A percentile compares a stretch with the other conserved stretches of the same genome.
Evolutionary conservation across 2,329 filamentous ascomycete genomes (phyloP).

Genomic region (Arthrocladium fulminans): DNA sequence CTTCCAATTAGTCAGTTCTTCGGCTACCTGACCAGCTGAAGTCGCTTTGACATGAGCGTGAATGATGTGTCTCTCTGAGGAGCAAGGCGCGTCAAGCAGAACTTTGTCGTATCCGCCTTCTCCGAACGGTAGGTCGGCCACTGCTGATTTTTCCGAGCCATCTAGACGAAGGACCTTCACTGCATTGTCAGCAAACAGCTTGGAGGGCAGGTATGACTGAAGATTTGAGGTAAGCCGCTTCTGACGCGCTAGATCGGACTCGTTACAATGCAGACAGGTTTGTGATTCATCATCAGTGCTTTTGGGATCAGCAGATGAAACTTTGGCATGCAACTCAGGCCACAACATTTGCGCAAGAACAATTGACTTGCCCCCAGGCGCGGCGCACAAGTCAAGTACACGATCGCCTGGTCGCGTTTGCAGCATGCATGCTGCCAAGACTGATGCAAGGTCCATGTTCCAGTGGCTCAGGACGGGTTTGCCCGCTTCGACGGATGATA

Average conservation of each 20-base stretch:
- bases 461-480: conserved; percentile 8
- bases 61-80: conserved; percentile 13
- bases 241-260: conserved; percentile 8
- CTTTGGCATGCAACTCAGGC: conserved; percentile 2
- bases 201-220: conserved; percentile 8
- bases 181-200: conserved; percentile 3
- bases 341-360: conserved; percentile 7
- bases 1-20: conserved; percentile 14
- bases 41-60: conserved; percentile 8
- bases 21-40: conserved; percentile 5
- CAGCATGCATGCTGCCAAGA: conserved; percentile 11
- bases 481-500: not conserved
- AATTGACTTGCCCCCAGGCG: conserved; percentile 12
- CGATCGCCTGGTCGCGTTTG: conserved; percentile 8
- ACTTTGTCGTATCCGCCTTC: conserved; percentile 10
- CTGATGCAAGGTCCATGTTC: conserved; percentile 11
- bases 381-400: conserved; percentile 13
- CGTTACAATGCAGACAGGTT: conserved; percentile 6
- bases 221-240: conserved; percentile 10
- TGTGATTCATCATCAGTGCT: not conserved
- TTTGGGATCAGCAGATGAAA: not conserved
- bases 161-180: conserved; percentile 6
- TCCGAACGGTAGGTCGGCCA: conserved; percentile 4
- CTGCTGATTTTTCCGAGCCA: conserved; percentile 7
- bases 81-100: conserved; percentile 13